A percentile compares a stretch with the other conserved stretches of the same genome.
These are phyloP conservation scores for Eremomyces bilateralis DNA, from an alignment of 495 filamentous ascomycete species.

Conservation along the genomic window DNA sequence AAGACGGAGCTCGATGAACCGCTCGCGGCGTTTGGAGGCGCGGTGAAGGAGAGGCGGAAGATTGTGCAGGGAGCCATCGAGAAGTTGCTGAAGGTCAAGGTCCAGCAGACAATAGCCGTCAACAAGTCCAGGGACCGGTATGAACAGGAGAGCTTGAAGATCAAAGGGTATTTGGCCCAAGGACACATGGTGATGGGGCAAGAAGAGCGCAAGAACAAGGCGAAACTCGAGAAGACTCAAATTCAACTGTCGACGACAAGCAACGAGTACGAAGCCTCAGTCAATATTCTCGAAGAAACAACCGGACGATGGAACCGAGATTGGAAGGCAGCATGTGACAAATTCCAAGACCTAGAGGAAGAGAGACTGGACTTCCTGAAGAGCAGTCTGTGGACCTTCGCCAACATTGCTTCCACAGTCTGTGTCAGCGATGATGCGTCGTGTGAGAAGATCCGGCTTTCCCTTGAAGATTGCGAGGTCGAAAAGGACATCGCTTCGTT, in stretches of 20 bases:
- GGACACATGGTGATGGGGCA: constrained; percentile 99
- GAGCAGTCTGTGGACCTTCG: constrained; percentile 91
- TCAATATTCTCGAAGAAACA: constrained; percentile 88
- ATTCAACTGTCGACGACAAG: constrained; percentile 79
- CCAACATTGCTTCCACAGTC: constrained; percentile 93
- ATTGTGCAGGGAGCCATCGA: constrained; percentile 87
- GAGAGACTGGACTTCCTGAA: constrained; percentile 93
- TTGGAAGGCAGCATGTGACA: constrained; percentile 95
- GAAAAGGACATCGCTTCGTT: constrained; percentile 84
- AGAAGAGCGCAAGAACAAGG: constrained; percentile 97
- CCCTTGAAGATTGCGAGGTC: constrained; percentile 86
- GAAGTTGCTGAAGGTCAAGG: constrained; percentile 79
- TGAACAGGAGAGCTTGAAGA: constrained; percentile 92
- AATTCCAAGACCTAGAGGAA: constrained; percentile 98
- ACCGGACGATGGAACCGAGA: constrained; percentile 92
- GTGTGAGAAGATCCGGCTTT: constrained; percentile 90
- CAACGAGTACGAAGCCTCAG: constrained; percentile 76
- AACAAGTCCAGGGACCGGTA: constrained; percentile 93
- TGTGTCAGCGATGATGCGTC: constrained; percentile 96
- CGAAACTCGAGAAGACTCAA: constrained; percentile 95
- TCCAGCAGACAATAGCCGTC: constrained; percentile 69
- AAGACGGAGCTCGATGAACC: constrained; percentile 95
- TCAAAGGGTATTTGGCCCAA: constrained; percentile 95
- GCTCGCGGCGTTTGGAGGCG: constrained; percentile 72
- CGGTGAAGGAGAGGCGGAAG: constrained; percentile 84